Conservation (phyloP, 176 grass and related monocot genomes). For the Hordeum vulgare region MorexV3_pseudomolecules_assembly NC_058521.1:606803096-606803595, state of each 20-base stretch:
- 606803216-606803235: too few relatives aligned
- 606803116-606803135: not conserved
- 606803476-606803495: not conserved
- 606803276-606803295: not conserved
- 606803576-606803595: accelerated
- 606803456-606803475: not conserved
- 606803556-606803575: not conserved
- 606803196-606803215: too few relatives aligned
- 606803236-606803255: not conserved
- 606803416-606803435: conserved; percentile 30
- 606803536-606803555: not conserved
- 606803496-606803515: not conserved
- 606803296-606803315: not conserved
- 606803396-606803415: not conserved
- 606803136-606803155: not conserved
- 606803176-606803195: too few relatives aligned
- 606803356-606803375: not conserved
- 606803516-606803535: conserved; percentile 6
- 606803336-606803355: not conserved
- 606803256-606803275: not conserved
- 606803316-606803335: not conserved
- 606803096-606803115: not conserved
- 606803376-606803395: not conserved
- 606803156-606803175: not conserved
- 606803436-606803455: not conserved